Evolutionary conservation across 305 asterid genomes (phyloP).

Genomic region (Rubia peregrina): DNA sequence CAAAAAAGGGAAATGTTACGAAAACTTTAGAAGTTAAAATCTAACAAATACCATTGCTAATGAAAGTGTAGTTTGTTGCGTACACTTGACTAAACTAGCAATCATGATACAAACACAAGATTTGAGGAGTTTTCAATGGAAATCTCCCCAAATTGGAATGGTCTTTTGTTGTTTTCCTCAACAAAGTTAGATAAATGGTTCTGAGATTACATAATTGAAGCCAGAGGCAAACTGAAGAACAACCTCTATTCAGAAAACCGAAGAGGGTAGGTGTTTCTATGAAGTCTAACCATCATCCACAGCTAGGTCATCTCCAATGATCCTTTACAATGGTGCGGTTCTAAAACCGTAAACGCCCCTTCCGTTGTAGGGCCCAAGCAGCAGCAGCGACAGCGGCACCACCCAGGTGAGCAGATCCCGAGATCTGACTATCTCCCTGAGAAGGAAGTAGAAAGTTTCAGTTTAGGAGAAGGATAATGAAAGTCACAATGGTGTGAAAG

Average conservation of each 20-base stretch:
- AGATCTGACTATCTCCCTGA: slow-evolving; percentile 61
- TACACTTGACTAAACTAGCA: too few relatives aligned
- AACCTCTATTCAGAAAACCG: neutral
- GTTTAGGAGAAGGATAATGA: neutral
- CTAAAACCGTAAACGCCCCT: slow-evolving; percentile 44
- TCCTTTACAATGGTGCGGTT: neutral
- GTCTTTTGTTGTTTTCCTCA: neutral
- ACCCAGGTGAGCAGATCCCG: slow-evolving; percentile 86
- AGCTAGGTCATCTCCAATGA: neutral
- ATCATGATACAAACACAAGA: too few relatives aligned
- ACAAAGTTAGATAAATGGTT: neutral
- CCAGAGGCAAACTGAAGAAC: neutral
- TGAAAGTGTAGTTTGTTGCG: too few relatives aligned
- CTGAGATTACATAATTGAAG: neutral
- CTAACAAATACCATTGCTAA: too few relatives aligned
- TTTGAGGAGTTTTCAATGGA: neutral
- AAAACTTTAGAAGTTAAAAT: too few relatives aligned
- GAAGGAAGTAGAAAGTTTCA: slow-evolving; percentile 5
- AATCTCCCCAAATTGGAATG: neutral
- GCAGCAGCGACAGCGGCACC: slow-evolving; percentile 72
- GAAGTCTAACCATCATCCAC: neutral
- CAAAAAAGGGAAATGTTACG: too few relatives aligned
- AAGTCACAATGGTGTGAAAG: neutral
- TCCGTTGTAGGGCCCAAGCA: slow-evolving; percentile 55
- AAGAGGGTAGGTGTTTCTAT: neutral